phyloP scores from a whole-genome alignment of 2,329 filamentous ascomycete genomes.

The Neonectria neomacrospora region DNA sequence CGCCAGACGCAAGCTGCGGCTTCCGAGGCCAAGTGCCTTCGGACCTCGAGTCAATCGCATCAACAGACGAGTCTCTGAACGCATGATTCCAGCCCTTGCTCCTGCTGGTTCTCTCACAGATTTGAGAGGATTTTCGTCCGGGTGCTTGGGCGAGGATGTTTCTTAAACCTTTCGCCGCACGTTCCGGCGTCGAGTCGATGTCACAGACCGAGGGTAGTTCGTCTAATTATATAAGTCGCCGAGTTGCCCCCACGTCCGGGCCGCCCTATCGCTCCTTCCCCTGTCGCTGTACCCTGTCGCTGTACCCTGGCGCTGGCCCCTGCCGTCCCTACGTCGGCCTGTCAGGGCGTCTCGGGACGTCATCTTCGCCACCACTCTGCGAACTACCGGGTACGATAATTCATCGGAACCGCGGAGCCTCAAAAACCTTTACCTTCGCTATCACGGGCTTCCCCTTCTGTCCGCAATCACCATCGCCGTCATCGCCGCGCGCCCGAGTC shows the following conservation, averaged over 20 bases:
- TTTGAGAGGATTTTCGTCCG: not conserved
- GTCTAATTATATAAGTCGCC: conserved; percentile 10
- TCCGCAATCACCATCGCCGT: conserved; percentile 18
- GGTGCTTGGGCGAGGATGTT: not conserved
- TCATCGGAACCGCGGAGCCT: conserved; percentile 37
- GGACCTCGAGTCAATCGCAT: conserved; percentile 25
- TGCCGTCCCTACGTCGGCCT: not conserved
- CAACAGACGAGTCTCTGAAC: conserved; percentile 29
- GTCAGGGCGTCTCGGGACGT: conserved; percentile 30
- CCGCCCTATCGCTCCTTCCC: not conserved
- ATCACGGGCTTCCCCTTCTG: conserved; percentile 33
- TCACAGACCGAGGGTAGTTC: not conserved
- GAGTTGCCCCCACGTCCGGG: not conserved
- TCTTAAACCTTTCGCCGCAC: not conserved
- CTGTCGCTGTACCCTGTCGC: not conserved
- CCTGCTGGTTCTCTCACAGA: not conserved
- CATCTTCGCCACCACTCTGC: conserved; percentile 20
- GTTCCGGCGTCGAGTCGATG: not conserved
- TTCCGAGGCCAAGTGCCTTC: conserved; percentile 8
- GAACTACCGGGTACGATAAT: conserved; percentile 35
- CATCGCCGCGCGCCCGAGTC: conserved; percentile 32
- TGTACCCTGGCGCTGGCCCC: not conserved
- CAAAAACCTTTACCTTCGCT: conserved; percentile 10
- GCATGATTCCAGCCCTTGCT: conserved; percentile 33
- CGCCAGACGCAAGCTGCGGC: conserved; percentile 31